Conservation (phyloP, 345 rosid species). For the Salix viminalis region DNA sequence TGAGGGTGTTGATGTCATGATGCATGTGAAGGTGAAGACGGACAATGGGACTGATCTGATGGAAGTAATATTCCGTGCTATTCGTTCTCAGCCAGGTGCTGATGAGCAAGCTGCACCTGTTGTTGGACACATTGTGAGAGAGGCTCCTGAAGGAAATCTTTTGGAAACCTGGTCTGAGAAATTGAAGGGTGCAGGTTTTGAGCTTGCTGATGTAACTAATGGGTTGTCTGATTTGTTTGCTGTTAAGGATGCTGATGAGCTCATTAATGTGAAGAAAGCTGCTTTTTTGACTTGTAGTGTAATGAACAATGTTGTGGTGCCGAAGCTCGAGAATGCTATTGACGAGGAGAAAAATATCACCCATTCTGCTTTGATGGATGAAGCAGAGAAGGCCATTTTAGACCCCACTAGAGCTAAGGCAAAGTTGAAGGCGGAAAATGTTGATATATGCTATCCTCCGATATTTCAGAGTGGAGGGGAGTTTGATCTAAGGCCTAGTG, state of each 20-base stretch:
- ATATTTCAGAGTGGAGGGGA: conserved; percentile 89
- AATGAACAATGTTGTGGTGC: conserved; percentile 79
- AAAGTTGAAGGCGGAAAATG: conserved; percentile 74
- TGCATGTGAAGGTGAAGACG: conserved; percentile 60
- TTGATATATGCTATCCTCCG: conserved; percentile 91
- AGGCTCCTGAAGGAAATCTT: conserved; percentile 73
- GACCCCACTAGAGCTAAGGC: conserved; percentile 72
- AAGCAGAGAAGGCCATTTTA: conserved; percentile 71
- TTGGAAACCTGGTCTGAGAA: conserved; percentile 70
- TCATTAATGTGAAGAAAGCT: conserved; percentile 76
- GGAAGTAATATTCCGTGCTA: conserved; percentile 59
- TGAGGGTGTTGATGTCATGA: conserved; percentile 51
- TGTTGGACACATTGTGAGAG: conserved; percentile 68
- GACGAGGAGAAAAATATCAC: conserved; percentile 78
- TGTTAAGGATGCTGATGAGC: conserved; percentile 61
- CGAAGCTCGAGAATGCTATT: conserved; percentile 74
- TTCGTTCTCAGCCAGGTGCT: conserved; percentile 36
- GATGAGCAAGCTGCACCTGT: conserved; percentile 41
- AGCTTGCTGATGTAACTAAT: conserved; percentile 57
- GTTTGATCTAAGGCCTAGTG: conserved; percentile 90
- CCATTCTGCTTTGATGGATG: conserved; percentile 78
- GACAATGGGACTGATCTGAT: conserved; percentile 62
- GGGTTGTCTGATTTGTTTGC: conserved; percentile 81
- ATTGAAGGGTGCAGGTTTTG: conserved; percentile 46
- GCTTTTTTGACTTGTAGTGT: conserved; percentile 65